Percentiles rank a stretch among this genome's conserved stretches.
Evolutionary conservation across 306 rosid genomes (phyloP).

Genomic region (Lathyrus aphaca): DNA sequence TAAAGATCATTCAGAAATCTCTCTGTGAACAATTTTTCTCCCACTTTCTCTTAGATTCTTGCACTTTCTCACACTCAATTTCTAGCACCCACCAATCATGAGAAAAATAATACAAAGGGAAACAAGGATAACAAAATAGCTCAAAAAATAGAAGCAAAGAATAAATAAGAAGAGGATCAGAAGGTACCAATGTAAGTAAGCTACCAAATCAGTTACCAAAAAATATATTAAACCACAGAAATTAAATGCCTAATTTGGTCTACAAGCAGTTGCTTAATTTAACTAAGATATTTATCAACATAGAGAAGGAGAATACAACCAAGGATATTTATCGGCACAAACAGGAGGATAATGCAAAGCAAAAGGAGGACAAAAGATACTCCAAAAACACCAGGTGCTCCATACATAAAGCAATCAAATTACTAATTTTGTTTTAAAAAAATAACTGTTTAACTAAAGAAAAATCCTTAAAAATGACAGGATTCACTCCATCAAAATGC

Average conservation of each 20-base stretch:
- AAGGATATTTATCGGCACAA: slow-evolving; percentile 6
- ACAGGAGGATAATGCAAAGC: neutral
- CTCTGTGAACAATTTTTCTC: slow-evolving; percentile 4
- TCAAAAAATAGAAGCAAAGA: neutral
- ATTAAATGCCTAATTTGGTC: slow-evolving; percentile 1
- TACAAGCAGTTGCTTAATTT: slow-evolving; percentile 3
- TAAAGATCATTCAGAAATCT: slow-evolving; percentile 2
- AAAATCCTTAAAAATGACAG: neutral
- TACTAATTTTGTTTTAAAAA: neutral
- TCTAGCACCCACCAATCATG: slow-evolving; percentile 13
- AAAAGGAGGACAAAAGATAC: neutral
- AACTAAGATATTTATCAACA: neutral
- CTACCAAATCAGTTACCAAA: neutral
- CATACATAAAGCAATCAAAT: neutral
- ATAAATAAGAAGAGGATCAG: neutral
- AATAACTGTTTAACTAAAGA: neutral
- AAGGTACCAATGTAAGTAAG: slow-evolving; percentile 2
- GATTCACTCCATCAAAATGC: neutral
- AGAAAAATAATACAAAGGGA: slow-evolving; percentile 4
- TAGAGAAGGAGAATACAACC: slow-evolving; percentile 6
- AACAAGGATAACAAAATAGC: slow-evolving; percentile 7
- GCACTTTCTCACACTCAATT: slow-evolving; percentile 4
- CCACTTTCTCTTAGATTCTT: neutral
- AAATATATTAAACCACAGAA: neutral
- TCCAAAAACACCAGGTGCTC: neutral